These are phyloP conservation scores for Botryosphaeria dothidea DNA, from an alignment of 2,329 filamentous ascomycete genomes.

Conservation along the genomic window DNA sequence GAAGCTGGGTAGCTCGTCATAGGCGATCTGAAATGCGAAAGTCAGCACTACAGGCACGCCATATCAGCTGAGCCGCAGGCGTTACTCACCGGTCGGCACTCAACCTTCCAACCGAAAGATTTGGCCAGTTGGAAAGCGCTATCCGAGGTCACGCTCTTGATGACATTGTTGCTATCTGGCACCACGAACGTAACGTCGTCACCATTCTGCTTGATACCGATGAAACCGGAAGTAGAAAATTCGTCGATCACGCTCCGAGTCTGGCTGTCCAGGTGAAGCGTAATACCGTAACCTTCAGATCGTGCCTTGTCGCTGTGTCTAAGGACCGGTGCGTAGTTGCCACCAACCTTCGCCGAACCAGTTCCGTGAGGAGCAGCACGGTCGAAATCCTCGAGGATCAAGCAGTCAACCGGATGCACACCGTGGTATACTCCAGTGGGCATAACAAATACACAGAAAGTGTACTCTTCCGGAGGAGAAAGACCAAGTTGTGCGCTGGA, in stretches of 20 bases:
- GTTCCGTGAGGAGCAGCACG: conserved; percentile 89
- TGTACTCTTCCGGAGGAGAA: conserved; percentile 87
- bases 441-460: conserved; percentile 84
- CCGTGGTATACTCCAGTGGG: conserved; percentile 96
- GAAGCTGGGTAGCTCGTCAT: conserved; percentile 64
- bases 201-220: conserved; percentile 69
- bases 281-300: conserved; percentile 84
- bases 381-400: conserved; percentile 92
- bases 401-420: conserved; percentile 77
- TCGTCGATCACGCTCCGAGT: conserved; percentile 86
- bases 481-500: conserved; percentile 84
- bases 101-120: conserved; percentile 81
- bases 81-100: conserved; percentile 65
- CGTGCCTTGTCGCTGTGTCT: conserved; percentile 82
- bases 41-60: not conserved
- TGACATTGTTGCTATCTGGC: conserved; percentile 85
- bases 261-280: conserved; percentile 85
- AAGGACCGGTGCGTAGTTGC: conserved; percentile 93
- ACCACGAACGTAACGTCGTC: conserved; percentile 72
- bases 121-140: conserved; percentile 74
- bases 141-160: conserved; percentile 81
- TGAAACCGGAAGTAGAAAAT: conserved; percentile 92
- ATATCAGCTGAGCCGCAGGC: not conserved
- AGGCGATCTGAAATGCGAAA: conserved; percentile 56
- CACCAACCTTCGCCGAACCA: conserved; percentile 89